phyloP scores from a whole-genome alignment of 176 grass and related monocot species.

The Zizania latifolia region DNA sequence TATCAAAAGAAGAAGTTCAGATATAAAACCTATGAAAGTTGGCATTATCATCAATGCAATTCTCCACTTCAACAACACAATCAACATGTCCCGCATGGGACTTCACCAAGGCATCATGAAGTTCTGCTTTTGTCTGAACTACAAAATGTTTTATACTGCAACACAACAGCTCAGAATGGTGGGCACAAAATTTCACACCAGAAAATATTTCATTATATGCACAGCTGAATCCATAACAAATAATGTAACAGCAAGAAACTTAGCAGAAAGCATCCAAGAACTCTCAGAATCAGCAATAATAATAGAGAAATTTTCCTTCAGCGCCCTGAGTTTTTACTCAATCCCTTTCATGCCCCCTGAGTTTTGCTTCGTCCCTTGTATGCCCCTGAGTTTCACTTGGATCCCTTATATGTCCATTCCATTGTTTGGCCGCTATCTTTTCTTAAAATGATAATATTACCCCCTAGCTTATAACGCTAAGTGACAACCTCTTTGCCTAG shows the following conservation, averaged over 20 bases:
- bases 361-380: no score
- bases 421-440: no score
- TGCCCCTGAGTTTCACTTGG: no score
- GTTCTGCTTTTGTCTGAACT: constrained; percentile 77
- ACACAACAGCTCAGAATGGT: constrained; percentile 20
- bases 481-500: no score
- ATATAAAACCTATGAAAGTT: constrained; percentile 75
- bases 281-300: constrained; percentile 13
- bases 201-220: not conserved
- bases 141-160: constrained; percentile 75
- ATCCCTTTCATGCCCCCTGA: no score
- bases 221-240: constrained; percentile 7
- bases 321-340: no score
- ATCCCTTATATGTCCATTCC: no score
- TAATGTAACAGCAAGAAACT: not conserved
- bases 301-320: no score
- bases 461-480: no score
- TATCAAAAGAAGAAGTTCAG: constrained; percentile 4
- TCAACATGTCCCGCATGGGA: constrained; percentile 49
- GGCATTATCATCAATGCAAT: constrained; percentile 60
- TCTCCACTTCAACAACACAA: constrained; percentile 78
- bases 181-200: constrained; percentile 4
- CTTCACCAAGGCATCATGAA: constrained; percentile 62
- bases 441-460: no score
- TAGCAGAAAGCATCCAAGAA: constrained; percentile 2